Evolutionary conservation across 1,284 basidiomycete genomes (phyloP).

Genomic region (Marasmius oreades): DNA sequence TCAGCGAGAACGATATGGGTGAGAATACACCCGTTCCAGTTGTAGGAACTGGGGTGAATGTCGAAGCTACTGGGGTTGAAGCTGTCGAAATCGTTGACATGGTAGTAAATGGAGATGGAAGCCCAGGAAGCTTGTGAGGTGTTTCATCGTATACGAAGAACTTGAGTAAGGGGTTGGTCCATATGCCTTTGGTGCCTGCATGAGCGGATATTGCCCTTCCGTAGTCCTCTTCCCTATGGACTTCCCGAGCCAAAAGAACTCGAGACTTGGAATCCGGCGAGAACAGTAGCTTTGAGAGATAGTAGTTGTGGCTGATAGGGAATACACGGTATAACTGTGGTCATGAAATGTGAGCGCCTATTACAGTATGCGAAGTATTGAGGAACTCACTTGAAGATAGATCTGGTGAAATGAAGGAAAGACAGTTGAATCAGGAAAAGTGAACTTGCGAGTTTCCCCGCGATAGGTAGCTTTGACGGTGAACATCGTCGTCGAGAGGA

Average conservation of each 20-base stretch:
- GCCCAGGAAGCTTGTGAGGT: constrained; percentile 33
- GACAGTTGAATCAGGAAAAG: constrained; percentile 30
- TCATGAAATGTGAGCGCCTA: constrained; percentile 12
- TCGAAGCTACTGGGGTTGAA: constrained; percentile 7
- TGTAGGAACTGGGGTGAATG: constrained; percentile 9
- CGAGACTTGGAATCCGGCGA: constrained; percentile 52
- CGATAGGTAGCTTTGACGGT: constrained; percentile 48
- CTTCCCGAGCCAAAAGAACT: constrained; percentile 59
- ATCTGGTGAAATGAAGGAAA: constrained; percentile 47
- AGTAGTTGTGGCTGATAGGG: constrained; percentile 53
- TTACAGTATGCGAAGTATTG: neutral
- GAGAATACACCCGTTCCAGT: constrained; percentile 2
- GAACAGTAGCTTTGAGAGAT: constrained; percentile 65
- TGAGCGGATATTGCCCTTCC: constrained; percentile 44
- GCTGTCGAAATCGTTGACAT: neutral
- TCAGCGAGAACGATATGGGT: constrained; percentile 26
- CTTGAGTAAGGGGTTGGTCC: constrained; percentile 55
- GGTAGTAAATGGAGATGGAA: constrained; percentile 4
- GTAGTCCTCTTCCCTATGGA: constrained; percentile 58
- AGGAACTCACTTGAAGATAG: constrained; percentile 37
- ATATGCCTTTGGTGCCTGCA: constrained; percentile 36
- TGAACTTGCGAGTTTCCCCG: constrained; percentile 44
- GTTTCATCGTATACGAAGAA: constrained; percentile 58
- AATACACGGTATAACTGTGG: constrained; percentile 66
- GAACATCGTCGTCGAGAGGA: constrained; percentile 33